Base-by-base conservation (phyloP, 306 rosid species). In the Prinsepia uniflora region DNA sequence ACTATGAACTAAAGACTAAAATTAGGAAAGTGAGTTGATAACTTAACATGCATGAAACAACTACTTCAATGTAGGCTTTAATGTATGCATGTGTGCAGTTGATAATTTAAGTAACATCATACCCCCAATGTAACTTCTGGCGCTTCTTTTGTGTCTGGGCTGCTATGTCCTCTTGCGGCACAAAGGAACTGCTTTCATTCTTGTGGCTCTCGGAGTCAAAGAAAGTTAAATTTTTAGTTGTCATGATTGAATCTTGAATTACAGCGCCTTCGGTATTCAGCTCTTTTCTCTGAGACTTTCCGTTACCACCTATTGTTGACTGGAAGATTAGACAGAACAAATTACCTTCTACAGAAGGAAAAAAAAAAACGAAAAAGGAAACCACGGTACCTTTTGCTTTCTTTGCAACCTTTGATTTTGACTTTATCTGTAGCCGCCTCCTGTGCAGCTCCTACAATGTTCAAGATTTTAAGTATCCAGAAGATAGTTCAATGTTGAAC, bases 41-140 rank as follows among this genome's bases (percentile, higher is more conserved):
- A 65, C 48, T 12, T 54, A 41, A 44, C 41, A 55, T 18, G 36
- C 18, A 60, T 53, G n/a, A n/a, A 69, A 53, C 1, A 19, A 18
- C 11, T 11, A n/a, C 7, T 53, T 53, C 58, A 18, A 8, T 7
- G n/a, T 40, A 14, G 15, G 45, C 19, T 3, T 39, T 22, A 10
- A 39, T 6, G 22, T 22, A 62, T 62, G 48, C 15, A 40, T 60
- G 17, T 34, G 17, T 15, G 17, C 19, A 14, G 19, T 49, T 49
- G 2, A 13, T n/a, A 53, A 7, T 2, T 3, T 53, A 5, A 10
- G 30, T 11, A n/a, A 56, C 44, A 75, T 53, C 58, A 68, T 87
- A 89, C 96, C 96, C 96, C 95, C 96, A 90, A 75, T 90, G 86
- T 75, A 90, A 78, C 65, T 86, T 90, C 72, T 78, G 81, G 45